Base-by-base conservation (phyloP, 352 stramenopile genomes). In the Halophytophthora batemanensis region DNA sequence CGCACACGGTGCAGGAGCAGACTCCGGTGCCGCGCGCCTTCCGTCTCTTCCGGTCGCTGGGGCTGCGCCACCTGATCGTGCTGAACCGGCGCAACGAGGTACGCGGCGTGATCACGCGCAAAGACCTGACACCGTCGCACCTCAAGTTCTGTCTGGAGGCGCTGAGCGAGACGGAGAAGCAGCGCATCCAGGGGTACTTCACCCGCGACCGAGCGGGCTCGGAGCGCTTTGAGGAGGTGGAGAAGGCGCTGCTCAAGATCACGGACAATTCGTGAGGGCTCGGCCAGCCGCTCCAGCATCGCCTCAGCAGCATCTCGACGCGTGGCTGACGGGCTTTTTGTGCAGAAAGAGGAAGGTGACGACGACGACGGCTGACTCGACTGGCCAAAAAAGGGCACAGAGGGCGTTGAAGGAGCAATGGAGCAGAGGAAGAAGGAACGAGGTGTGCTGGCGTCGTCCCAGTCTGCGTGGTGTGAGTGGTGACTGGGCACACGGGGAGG, bases 11-110 rank as follows among this genome's bases (percentile, higher is more conserved):
- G 1, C 96, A 98, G 46, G 91, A 98, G 48, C 78, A 87, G 56
- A 94, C 91, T 0, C 97, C 94, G 2, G 93, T 98, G 50, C 86
- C 97, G 34, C 82, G 96, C 29, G 90, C 96, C 0, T 99, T 99
- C 75, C 86, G 94, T 28, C 64, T 99, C 18, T 99, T 99, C 69
- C 90, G 96, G 15, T 99, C 96, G 7, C 70, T 99, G 25, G 97
- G 97, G 33, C 74, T 99, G 49, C 91, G 97, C 21, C 96, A 98
- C 58, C 77, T 99, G 64, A 72, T 90, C 29, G 88, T 98, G 14
- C 59, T 98, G 14, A 97, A 98, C 61, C 78, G 82, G 31, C 76
- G 73, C 31, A 96, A 96, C 48, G 76, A 96, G 74, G 84, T 98
- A 8, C 77, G 85, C 28, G 87, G 86, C 34, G 71, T 97, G 18